These are phyloP conservation scores for Kalmanozyma brasiliensis DNA, from an alignment of 1,284 basidiomycete genomes.

Conservation along the genomic window DNA sequence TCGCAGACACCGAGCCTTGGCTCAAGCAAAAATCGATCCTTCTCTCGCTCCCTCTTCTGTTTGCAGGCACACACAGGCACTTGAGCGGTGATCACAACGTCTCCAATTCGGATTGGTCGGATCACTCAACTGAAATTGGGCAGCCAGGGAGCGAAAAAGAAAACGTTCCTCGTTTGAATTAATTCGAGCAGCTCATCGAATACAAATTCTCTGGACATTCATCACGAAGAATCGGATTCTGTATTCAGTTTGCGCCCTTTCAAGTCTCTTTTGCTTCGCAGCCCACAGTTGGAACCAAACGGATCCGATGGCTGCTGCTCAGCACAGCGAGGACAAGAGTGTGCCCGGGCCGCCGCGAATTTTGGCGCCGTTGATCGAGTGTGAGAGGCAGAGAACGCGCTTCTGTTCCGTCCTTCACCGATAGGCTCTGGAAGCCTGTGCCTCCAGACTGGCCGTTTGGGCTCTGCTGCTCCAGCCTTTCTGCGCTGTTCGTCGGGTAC, in stretches of 20 bases:
- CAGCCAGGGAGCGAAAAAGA: neutral
- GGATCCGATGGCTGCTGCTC: slow-evolving; percentile 9
- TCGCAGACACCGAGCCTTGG: neutral
- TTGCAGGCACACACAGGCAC: slow-evolving; percentile 10
- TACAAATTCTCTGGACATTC: too few species aligned
- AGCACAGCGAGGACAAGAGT: neutral
- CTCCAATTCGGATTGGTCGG: slow-evolving; percentile 45
- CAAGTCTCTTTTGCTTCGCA: neutral
- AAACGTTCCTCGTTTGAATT: slow-evolving; percentile 16
- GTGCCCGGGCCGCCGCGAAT: slow-evolving; percentile 26
- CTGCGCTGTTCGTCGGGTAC: too few species aligned
- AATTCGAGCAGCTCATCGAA: neutral
- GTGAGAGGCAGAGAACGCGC: too few species aligned
- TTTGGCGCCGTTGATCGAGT: too few species aligned
- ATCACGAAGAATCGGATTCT: too few species aligned
- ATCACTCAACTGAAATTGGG: slow-evolving; percentile 15
- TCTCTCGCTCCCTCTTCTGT: slow-evolving; percentile 5
- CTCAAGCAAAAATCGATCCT: neutral
- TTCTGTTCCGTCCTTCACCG: slow-evolving; percentile 34
- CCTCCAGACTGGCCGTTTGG: too few species aligned
- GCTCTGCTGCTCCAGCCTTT: too few species aligned
- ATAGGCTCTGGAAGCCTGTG: too few species aligned
- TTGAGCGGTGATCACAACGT: slow-evolving; percentile 15
- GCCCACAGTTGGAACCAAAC: neutral
- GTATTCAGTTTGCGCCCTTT: neutral